Base-by-base conservation (phyloP, 106 monocot genomes). In the Vanilla planifolia region DNA sequence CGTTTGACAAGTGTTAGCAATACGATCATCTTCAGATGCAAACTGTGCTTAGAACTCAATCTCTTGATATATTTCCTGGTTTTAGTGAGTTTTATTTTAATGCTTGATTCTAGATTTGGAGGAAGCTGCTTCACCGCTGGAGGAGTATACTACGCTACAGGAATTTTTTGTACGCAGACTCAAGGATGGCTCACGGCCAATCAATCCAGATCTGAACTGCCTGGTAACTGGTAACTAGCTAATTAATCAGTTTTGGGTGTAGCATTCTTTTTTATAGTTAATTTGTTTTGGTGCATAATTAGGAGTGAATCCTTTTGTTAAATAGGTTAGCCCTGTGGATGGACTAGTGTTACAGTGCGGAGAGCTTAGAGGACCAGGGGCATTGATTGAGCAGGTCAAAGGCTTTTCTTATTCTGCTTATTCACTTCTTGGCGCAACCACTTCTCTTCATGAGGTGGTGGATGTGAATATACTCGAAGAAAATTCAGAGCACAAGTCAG, bases 221-320 rank as follows among this genome's bases (percentile, higher is more conserved):
- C 87, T 96, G 90, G 94, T 95, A 89, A 89, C 81, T 76, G 89
- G 86, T 96, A 91, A 90, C 86, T 74, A 61, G 29, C 73, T 73
- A 33, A 35, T 74, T n/a, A n/a, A 11, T 68, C 34, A 71, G 8
- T 58, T 48, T 59, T 55, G 43, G 45, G 1, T 46, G 20, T 70
- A 8, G 48, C 47, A 17, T 2, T 16, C 20, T 17, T 36, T 33
- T 34, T 3, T 2, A 57, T 20, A 57, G 11, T 35, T 3, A 19
- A 34, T 55, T 8, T 35, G 17, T 35, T 7, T 4, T 30, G 35
- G 3, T 52, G 25, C 43, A 14, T 61, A 16, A 48, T 14, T 36
- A 21, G 39, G 10, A 65, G 24, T 33, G n/a, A n/a, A 63, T 53
- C 21, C 29, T 48, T 13, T 70, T 33, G 21, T 34, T 42, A 24